Base-by-base conservation (phyloP, 352 stramenopile species). In the Globisporangium perplexum region DNA sequence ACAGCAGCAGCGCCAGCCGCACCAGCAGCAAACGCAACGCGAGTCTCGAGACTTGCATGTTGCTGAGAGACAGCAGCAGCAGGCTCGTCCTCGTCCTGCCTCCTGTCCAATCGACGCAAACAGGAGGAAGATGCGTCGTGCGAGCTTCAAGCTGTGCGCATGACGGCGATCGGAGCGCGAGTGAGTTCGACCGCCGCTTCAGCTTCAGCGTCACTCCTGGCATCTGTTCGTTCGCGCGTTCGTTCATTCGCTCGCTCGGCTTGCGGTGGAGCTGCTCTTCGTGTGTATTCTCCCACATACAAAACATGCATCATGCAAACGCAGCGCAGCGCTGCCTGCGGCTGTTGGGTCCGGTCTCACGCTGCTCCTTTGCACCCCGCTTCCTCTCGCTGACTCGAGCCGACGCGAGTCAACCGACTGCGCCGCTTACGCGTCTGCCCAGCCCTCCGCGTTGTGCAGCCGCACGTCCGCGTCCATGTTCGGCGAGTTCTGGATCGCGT, bases 401-500 rank as follows among this genome's bases (percentile, higher is more conserved):
- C n/a, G n/a, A n/a, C n/a, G n/a, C n/a, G n/a, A n/a, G n/a, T n/a
- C n/a, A n/a, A n/a, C n/a, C n/a, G n/a, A n/a, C 26, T 30, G 26
- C 26, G 26, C 26, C 20, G 17, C 17, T 23, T 86, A 93, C 6
- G 85, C 85, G 47, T 95, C 85, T 8, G 85, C 85, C 85, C 85
- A 95, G 1, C 85, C 85, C 63, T 95, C 85, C 6, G 83, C 85
- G 68, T 98, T 98, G 66, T 96, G 77, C 63, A 98, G 60, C 33
- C 81, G 68, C 41, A 85, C 76, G 60, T 98, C 91, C 14, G 86
- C 90, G 68, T 98, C 91, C 85, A 98, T 98, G 69, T 97, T 96
- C n/a, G 87, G 87, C 69, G 89, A 98, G 74, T 98, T 98, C 71
- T 96, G 86, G 61, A 98, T 98, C 46, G 93, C 91, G 56, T 97